These are phyloP conservation scores for Neurospora africana DNA, from an alignment of 495 filamentous ascomycete genomes.

Conservation along the genomic window DNA sequence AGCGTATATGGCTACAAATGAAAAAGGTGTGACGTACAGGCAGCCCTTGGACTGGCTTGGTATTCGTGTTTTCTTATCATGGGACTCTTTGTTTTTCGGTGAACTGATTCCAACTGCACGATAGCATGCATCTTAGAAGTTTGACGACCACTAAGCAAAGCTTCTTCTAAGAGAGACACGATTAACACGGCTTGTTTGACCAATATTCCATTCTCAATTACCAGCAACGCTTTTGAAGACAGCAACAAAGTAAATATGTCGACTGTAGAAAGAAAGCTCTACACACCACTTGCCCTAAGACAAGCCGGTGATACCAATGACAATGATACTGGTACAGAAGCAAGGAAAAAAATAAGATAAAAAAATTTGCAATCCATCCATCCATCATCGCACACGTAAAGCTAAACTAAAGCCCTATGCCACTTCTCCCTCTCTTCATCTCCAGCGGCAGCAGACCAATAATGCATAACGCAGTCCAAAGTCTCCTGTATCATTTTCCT, in stretches of 20 bases:
- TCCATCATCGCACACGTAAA: neutral
- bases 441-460: neutral
- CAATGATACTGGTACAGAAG: neutral
- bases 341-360: neutral
- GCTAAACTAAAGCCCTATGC: neutral
- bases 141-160: neutral
- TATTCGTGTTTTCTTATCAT: no score
- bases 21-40: no score
- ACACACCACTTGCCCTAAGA: neutral
- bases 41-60: no score
- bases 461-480: neutral
- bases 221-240: neutral
- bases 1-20: neutral
- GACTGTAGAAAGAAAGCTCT: neutral
- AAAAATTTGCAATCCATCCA: neutral
- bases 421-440: neutral
- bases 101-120: no score
- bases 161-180: neutral
- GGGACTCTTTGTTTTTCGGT: no score
- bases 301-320: neutral
- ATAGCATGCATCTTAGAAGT: no score
- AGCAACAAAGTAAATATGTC: neutral
- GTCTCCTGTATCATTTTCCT: neutral
- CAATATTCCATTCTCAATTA: neutral
- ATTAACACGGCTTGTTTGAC: neutral